phyloP scores from a whole-genome alignment of 1,284 basidiomycete species.

The Malassezia sympodialis region DNA sequence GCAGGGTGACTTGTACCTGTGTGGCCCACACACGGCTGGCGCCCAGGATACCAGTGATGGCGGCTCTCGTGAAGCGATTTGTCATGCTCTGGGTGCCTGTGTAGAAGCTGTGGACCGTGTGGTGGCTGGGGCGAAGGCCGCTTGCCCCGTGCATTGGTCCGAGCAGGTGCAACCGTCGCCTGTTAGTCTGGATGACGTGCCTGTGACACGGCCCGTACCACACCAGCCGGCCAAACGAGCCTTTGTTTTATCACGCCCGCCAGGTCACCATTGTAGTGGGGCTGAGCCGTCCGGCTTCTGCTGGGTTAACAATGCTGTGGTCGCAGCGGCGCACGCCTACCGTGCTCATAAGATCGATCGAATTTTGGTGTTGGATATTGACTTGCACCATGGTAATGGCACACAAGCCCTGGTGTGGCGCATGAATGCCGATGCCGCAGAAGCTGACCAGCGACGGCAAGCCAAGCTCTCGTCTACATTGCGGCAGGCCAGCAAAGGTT shows the following conservation, averaged over 20 bases:
- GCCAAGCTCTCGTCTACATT: slow-evolving; percentile 22
- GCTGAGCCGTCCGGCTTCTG: slow-evolving; percentile 65
- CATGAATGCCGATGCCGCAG: slow-evolving; percentile 70
- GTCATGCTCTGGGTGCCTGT: slow-evolving; percentile 37
- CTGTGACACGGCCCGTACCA: neutral
- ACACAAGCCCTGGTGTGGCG: slow-evolving; percentile 84
- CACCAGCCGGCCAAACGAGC: slow-evolving; percentile 28
- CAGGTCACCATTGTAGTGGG: slow-evolving; percentile 46
- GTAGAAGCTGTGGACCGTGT: slow-evolving; percentile 42
- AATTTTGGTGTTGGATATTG: slow-evolving; percentile 80
- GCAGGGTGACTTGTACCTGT: slow-evolving; percentile 43
- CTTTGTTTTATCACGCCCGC: slow-evolving; percentile 44
- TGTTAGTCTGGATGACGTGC: neutral
- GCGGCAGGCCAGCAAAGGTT: slow-evolving; percentile 10
- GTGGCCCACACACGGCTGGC: slow-evolving; percentile 22
- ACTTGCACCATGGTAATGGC: slow-evolving; percentile 76
- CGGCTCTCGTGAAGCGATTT: slow-evolving; percentile 40
- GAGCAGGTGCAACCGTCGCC: neutral
- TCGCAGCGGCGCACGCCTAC: slow-evolving; percentile 86
- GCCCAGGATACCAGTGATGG: slow-evolving; percentile 13
- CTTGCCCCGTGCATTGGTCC: neutral
- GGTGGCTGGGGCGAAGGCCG: slow-evolving; percentile 13
- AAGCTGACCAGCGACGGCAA: slow-evolving; percentile 23
- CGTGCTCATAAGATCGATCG: slow-evolving; percentile 67
- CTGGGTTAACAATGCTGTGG: slow-evolving; percentile 83